phyloP scores from a whole-genome alignment of 306 rosid species.

The apple (Malus domestica) region ASM211411v1 NC_041793.1:1066001-1066500 shows the following conservation, averaged over 20 bases:
- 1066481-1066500: conserved; percentile 53
- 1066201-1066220: neutral
- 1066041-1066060: conserved; percentile 38
- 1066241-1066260: no score
- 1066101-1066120: neutral
- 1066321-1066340: neutral
- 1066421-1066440: neutral
- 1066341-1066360: neutral
- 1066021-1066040: conserved; percentile 78
- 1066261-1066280: no score
- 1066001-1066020: conserved; percentile 98
- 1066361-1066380: neutral
- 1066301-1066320: neutral
- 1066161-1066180: neutral
- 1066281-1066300: neutral
- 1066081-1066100: conserved; percentile 14
- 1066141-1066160: neutral
- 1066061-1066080: conserved; percentile 9
- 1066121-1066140: neutral
- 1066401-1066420: neutral
- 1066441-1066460: no score
- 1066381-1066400: neutral
- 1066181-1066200: neutral
- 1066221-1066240: no score
- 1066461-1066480: neutral